Percentiles rank a stretch among this genome's conserved stretches.
phyloP scores from a whole-genome alignment of 2,329 filamentous ascomycete genomes.

The Fusarium anthophilum region DNA sequence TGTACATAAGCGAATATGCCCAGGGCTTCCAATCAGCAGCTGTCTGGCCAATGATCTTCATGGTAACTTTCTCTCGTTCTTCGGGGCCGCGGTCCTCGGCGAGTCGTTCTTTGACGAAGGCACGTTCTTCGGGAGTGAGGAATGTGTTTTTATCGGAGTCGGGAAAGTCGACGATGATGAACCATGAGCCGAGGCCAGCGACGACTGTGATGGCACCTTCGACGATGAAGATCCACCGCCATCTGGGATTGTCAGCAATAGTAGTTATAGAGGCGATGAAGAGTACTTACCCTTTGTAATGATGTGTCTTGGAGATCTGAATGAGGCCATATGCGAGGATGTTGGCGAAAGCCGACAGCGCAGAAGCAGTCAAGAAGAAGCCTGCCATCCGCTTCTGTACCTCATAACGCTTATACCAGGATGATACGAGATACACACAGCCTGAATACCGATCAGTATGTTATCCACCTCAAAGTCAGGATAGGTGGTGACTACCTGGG shows the following conservation, averaged over 20 bases:
- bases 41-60: neutral
- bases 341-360: slow-evolving; percentile 18
- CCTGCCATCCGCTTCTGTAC: slow-evolving; percentile 23
- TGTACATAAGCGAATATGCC: slow-evolving; percentile 28
- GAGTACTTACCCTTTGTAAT: slow-evolving; percentile 12
- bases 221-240: slow-evolving; percentile 33
- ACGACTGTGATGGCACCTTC: slow-evolving; percentile 24
- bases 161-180: slow-evolving; percentile 33
- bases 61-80: slow-evolving; percentile 11
- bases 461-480: fast-evolving
- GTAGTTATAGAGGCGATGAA: too few species aligned
- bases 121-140: slow-evolving; percentile 11
- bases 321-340: slow-evolving; percentile 28
- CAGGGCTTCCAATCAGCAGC: slow-evolving; percentile 28
- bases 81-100: slow-evolving; percentile 11
- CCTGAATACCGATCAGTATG: neutral
- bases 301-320: slow-evolving; percentile 14
- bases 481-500: neutral
- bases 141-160: slow-evolving; percentile 24
- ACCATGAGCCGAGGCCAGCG: slow-evolving; percentile 25
- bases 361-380: slow-evolving; percentile 22
- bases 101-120: slow-evolving; percentile 17
- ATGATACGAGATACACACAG: slow-evolving; percentile 22
- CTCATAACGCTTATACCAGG: slow-evolving; percentile 28
- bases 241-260: neutral